Percentiles rank a stretch among this genome's conserved stretches.
These are phyloP conservation scores for Pholiota conissans DNA, from an alignment of 768 basidiomycete genomes.

Conservation along the genomic window DNA sequence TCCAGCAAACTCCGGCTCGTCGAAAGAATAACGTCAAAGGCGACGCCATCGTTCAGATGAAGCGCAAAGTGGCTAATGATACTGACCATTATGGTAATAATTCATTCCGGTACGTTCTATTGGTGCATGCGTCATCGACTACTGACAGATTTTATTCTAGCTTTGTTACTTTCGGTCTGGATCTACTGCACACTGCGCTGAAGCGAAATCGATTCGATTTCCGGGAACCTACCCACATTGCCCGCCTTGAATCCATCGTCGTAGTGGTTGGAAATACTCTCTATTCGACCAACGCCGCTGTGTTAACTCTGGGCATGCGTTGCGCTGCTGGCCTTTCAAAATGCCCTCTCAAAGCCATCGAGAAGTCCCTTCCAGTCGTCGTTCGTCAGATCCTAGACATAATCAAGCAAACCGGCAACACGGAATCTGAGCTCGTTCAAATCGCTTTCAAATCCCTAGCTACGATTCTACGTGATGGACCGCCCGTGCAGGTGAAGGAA, in stretches of 20 bases:
- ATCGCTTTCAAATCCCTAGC: conserved; percentile 86
- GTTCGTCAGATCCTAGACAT: conserved; percentile 83
- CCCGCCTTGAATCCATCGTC: conserved; percentile 87
- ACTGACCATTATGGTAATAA: conserved; percentile 80
- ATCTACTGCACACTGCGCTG: conserved; percentile 86
- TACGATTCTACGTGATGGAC: conserved; percentile 86
- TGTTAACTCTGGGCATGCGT: conserved; percentile 75
- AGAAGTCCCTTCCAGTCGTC: conserved; percentile 78
- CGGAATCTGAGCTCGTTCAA: conserved; percentile 89
- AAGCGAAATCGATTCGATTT: conserved; percentile 87
- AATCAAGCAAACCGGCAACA: conserved; percentile 78
- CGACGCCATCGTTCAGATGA: conserved; percentile 75
- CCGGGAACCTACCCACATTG: conserved; percentile 65
- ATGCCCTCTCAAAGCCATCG: conserved; percentile 77
- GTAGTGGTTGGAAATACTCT: conserved; percentile 88
- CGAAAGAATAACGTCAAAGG: conserved; percentile 40
- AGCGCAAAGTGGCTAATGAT: conserved; percentile 56
- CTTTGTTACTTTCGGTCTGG: conserved; percentile 90
- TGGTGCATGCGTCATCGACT: no score
- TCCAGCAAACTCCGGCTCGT: conserved; percentile 55
- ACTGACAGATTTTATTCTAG: conserved; percentile 33
- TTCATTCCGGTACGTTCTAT: conserved; percentile 68
- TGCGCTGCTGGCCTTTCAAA: conserved; percentile 78
- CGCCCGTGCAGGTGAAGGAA: conserved; percentile 80
- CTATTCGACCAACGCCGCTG: conserved; percentile 77